A percentile compares a stretch with the other conserved stretches of the same genome.
Conservation (phyloP, 495 filamentous ascomycete species). For the Amorphotheca resinae region DNA sequence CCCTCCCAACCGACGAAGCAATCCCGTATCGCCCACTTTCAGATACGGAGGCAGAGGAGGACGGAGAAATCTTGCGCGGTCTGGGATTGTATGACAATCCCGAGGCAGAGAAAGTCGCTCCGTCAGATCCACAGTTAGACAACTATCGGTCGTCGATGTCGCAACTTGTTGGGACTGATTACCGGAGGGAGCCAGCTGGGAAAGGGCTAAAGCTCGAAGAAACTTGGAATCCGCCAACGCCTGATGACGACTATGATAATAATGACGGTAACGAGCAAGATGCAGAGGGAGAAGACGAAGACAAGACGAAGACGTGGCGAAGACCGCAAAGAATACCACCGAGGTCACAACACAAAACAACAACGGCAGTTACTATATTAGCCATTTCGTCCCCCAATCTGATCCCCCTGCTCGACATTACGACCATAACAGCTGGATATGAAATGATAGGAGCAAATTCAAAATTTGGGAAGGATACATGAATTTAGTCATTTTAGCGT, state of each 20-base stretch:
- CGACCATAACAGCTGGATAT: no score
- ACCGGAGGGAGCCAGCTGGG: slow-evolving; percentile 30
- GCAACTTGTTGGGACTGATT: slow-evolving; percentile 31
- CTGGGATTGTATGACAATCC: slow-evolving; percentile 74
- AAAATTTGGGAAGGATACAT: no score
- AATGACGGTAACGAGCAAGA: slow-evolving; percentile 33
- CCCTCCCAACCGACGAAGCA: slow-evolving; percentile 29
- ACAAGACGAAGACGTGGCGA: slow-evolving; percentile 18
- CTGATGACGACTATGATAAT: slow-evolving; percentile 45
- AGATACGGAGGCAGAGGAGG: slow-evolving; percentile 28
- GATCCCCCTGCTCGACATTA: no score
- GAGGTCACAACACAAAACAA: not conserved
- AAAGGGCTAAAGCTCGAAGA: slow-evolving; percentile 77
- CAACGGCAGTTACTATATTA: no score
- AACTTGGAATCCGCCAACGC: slow-evolving; percentile 59
- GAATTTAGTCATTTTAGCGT: no score
- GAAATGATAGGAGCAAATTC: no score
- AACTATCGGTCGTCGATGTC: slow-evolving; percentile 34
- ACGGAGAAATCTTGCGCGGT: slow-evolving; percentile 66
- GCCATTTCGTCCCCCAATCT: no score
- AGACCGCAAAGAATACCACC: not conserved
- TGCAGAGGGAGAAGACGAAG: slow-evolving; percentile 28
- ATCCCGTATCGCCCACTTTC: slow-evolving; percentile 34
- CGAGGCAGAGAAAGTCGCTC: slow-evolving; percentile 27
- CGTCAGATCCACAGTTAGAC: slow-evolving; percentile 28